Evolutionary conservation across 331 rosid species (phyloP), one percentile per base, ranked within the genome.

Genomic region (Rosa hybrid): DNA sequence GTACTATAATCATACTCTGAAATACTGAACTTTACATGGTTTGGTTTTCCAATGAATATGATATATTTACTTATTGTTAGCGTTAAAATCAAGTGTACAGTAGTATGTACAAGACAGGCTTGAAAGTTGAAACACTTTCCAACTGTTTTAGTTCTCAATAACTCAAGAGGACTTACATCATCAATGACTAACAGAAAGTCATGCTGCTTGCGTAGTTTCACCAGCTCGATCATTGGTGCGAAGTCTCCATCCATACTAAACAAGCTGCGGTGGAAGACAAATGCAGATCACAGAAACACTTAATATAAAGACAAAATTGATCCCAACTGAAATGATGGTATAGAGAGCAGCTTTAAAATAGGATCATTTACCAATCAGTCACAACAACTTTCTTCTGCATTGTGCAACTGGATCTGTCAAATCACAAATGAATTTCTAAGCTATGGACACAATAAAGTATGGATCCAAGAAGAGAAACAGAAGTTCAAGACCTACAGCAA

Each of bases 241-340:
- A 84, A 90, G 89, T 96, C 99, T 57, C 98, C 97, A 77, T 96
- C 99, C 99, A 96, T 96, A 86, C 99, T 96, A 88, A 96, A 96
- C 90, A 96, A 88, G 90, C 99, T 96, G 94, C 83, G 80, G 78
- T 30, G 75, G 71, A 78, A 60, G 50, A 48, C 59, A 67, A 86
- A 81, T 67, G 44, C 59, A 78, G 30, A 60, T 44, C 12, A 41
- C 23, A 60, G 79, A 45, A 68, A 45, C 63, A 51, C 16, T 23
- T 20, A 5, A 25, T 56, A 50, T 9, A 27, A 27, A 78, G 56
- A 21, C 12, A 12, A 65, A 63, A 12, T 30, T 23, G 49, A 67
- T 72, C 45, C 14, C 21, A 56, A 41, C 45, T 62, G 41, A 74
- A 64, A 51, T 68, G 73, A 70, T 68, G 78, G 68, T 74, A 77